Percentiles rank a stretch among this genome's conserved stretches.
phyloP scores from a whole-genome alignment of 225 moss, liverwort and hornwort species.

The Pseudoscleropodium purum region DNA sequence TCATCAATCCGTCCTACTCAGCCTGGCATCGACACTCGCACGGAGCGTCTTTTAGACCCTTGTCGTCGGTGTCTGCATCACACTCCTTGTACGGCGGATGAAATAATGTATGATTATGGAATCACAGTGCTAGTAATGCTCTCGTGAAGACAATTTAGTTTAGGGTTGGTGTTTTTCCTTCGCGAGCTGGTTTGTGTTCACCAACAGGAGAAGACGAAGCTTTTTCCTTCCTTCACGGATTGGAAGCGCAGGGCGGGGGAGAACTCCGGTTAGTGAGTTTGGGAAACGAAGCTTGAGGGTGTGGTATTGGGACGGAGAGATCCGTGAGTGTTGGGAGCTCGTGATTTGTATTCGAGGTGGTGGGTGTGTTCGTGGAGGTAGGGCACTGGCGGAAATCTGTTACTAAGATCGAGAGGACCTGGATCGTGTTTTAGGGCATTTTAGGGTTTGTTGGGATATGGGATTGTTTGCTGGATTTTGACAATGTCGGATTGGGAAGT shows the following conservation, averaged over 20 bases:
- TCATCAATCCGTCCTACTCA: background rate
- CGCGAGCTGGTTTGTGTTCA: background rate
- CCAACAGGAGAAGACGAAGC: background rate
- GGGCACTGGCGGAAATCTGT: background rate
- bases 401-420: background rate
- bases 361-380: background rate
- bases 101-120: no score
- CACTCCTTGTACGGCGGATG: background rate
- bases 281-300: background rate
- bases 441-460: constrained; percentile 2
- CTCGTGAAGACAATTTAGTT: background rate
- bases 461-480: background rate
- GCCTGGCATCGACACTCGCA: background rate
- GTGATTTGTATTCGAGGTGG: background rate
- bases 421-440: background rate
- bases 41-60: background rate
- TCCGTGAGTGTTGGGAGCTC: background rate
- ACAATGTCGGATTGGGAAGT: background rate
- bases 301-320: background rate
- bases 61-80: background rate
- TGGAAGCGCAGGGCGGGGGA: background rate
- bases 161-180: background rate
- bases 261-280: background rate
- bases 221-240: background rate
- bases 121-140: no score